These are phyloP conservation scores for Prototheca wickerhamii DNA, from an alignment of 163 green algal genomes.

Conservation along the genomic window DNA sequence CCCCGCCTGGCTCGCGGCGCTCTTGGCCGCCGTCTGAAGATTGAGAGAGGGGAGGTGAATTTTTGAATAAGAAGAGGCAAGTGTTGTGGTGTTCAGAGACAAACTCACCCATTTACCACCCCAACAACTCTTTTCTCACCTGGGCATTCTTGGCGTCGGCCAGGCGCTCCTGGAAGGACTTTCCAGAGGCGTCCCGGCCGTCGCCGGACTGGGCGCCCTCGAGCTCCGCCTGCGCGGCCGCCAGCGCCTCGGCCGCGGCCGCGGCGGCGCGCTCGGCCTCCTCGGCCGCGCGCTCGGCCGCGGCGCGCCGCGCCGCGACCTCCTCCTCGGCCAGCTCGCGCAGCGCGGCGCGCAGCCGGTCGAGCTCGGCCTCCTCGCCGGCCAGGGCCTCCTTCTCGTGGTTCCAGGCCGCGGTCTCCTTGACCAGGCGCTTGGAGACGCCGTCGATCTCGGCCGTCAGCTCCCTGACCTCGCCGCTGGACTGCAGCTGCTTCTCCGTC, in stretches of 20 bases:
- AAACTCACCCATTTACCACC: not conserved
- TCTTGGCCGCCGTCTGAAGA: conserved; percentile 55
- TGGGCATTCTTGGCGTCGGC: conserved; percentile 59
- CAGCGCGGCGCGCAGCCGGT: conserved; percentile 16
- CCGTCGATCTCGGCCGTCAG: conserved; percentile 62
- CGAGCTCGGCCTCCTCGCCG: conserved; percentile 33
- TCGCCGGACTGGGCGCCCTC: conserved; percentile 73
- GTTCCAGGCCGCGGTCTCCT: conserved; percentile 58
- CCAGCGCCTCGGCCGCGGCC: conserved; percentile 1
- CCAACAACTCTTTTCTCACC: conserved; percentile 8
- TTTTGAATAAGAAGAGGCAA: conserved; percentile 2
- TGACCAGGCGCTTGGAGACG: conserved; percentile 73
- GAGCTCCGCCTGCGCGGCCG: conserved; percentile 65
- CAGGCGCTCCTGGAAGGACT: conserved; percentile 72
- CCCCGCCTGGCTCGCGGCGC: conserved; percentile 53
- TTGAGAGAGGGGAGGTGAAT: not conserved
- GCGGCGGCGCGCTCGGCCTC: not conserved
- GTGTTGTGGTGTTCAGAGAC: not conserved
- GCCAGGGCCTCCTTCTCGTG: conserved; percentile 64
- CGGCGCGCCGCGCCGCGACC: not conserved
- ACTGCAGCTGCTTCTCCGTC: conserved; percentile 74
- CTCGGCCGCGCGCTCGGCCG: not conserved
- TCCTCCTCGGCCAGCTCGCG: conserved; percentile 29
- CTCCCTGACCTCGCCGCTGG: conserved; percentile 67
- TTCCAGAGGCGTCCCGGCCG: conserved; percentile 72